These are phyloP conservation scores for Brassica hybrid DNA, from an alignment of 441 rosid species.

Conservation along the genomic window DNA sequence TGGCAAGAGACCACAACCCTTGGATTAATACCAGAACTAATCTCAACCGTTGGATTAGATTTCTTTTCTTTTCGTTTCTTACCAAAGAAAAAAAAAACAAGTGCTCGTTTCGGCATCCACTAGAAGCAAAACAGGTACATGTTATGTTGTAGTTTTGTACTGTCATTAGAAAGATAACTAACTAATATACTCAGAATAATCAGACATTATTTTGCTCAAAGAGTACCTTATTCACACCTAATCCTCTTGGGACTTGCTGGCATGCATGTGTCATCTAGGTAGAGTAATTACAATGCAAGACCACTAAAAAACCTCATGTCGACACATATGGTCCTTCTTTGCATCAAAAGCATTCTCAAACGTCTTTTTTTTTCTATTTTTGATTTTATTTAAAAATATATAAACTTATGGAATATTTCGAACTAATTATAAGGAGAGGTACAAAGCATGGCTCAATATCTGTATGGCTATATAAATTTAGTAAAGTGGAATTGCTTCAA, in stretches of 20 bases:
- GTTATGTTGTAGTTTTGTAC: background rate
- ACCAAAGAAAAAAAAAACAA: background rate
- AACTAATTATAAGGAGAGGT: no score
- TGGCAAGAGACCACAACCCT: background rate
- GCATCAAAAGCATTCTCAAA: no score
- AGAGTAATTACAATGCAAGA: background rate
- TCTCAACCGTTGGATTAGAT: conserved; percentile 23
- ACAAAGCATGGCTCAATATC: no score
- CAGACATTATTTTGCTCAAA: background rate
- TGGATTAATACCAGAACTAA: background rate
- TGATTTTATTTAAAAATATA: no score
- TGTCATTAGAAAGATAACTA: conserved; percentile 14
- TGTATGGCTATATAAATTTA: no score
- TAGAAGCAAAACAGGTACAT: background rate
- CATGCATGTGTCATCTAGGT: conserved; percentile 5
- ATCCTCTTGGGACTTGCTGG: background rate
- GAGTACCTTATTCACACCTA: background rate
- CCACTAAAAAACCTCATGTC: background rate
- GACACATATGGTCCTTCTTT: background rate
- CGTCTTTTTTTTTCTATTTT: no score
- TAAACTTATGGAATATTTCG: no score
- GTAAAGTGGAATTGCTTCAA: no score
- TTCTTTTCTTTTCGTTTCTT: background rate
- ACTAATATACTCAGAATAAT: background rate
- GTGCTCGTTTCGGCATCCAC: background rate